Evolutionary conservation across 2,329 filamentous ascomycete genomes (phyloP).

Genomic region (Verticillium albo-atrum): DNA sequence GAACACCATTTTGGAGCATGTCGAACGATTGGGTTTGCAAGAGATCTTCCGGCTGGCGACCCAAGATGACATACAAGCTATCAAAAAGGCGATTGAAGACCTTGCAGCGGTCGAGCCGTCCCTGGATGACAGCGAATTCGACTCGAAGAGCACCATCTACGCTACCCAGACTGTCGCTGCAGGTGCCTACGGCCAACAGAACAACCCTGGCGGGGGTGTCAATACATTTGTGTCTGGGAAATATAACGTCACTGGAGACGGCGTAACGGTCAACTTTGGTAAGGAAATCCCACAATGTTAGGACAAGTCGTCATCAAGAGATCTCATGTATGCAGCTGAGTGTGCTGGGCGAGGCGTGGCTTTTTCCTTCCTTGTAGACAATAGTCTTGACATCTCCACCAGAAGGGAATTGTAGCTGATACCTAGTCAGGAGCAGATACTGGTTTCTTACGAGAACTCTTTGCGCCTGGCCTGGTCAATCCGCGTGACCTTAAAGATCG

Average conservation of each 20-base stretch:
- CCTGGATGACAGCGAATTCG: neutral
- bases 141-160: neutral
- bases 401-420: neutral
- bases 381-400: too few species aligned
- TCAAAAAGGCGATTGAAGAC: neutral
- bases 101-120: neutral
- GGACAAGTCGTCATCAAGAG: too few species aligned
- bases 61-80: neutral
- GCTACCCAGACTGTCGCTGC: neutral
- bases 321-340: too few species aligned
- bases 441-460: neutral
- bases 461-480: constrained; percentile 7
- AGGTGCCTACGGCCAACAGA: neutral
- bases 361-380: too few species aligned
- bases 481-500: neutral
- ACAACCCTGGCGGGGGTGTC: neutral
- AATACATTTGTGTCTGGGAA: neutral
- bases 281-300: neutral
- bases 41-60: neutral
- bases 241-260: neutral
- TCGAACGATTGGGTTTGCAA: neutral
- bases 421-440: neutral
- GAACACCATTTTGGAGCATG: neutral
- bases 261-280: neutral
- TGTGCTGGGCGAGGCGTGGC: too few species aligned